Conservation (phyloP, 164 flowering plant species). For the Annona cherimola region DNA sequence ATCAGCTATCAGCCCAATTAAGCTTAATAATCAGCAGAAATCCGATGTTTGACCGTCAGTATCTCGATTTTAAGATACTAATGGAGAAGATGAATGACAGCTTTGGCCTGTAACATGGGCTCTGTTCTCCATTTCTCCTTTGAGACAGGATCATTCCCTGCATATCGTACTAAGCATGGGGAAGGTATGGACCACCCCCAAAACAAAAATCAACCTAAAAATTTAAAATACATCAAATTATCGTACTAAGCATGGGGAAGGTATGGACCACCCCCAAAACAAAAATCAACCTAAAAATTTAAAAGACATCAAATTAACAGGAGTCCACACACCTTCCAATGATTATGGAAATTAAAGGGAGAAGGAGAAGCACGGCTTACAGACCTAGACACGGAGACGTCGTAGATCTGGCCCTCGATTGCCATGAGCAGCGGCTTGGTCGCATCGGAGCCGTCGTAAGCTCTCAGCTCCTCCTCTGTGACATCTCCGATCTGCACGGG, state of each 20-base stretch:
- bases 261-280: not conserved
- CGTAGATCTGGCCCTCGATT: conserved; percentile 64
- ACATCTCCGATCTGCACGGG: conserved; percentile 23
- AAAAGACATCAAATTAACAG: not conserved
- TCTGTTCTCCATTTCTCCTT: too few species aligned
- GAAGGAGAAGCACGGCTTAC: not conserved
- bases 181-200: too few species aligned
- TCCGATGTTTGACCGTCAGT: too few species aligned
- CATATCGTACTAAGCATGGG: too few species aligned
- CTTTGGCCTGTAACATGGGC: too few species aligned
- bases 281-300: not conserved
- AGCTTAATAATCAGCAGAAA: not conserved
- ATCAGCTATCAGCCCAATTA: not conserved
- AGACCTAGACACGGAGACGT: conserved; percentile 58
- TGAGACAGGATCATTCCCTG: too few species aligned
- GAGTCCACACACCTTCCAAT: not conserved
- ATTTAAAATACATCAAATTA: not conserved
- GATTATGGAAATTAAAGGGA: not conserved
- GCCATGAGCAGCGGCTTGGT: conserved; percentile 47
- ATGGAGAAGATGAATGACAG: too few species aligned
- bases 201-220: not conserved
- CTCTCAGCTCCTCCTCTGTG: conserved; percentile 17
- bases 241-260: too few species aligned
- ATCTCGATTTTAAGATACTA: too few species aligned
- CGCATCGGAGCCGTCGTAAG: conserved; percentile 22